Percentiles rank a stretch among this genome's conserved stretches.
Evolutionary conservation across 208 protist species (phyloP).

Genomic region (Leptomonas seymouri): DNA sequence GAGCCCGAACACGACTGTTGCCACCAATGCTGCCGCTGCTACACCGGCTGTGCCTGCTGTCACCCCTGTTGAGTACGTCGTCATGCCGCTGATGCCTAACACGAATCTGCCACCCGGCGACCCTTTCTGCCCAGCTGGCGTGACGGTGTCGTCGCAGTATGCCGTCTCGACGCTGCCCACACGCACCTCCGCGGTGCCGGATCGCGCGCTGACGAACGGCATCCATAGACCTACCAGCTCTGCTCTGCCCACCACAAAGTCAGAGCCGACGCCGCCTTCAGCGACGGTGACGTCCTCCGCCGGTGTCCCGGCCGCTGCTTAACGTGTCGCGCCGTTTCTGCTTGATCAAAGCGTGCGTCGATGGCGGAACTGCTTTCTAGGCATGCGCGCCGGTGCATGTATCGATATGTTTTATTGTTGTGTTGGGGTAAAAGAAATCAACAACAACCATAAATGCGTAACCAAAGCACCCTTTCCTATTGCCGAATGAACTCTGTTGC

Average conservation of each 20-base stretch:
- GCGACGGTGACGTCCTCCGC: not conserved
- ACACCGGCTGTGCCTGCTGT: not conserved
- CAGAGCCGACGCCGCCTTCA: not conserved
- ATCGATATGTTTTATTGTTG: no score
- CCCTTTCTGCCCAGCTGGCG: constrained; percentile 67
- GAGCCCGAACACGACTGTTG: constrained; percentile 1
- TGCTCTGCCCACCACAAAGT: not conserved
- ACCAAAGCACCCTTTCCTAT: no score
- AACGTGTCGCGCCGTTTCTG: constrained; percentile 1
- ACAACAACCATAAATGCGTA: no score
- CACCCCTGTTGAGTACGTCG: constrained; percentile 34
- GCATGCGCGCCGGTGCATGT: not conserved
- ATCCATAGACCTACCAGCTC: constrained; percentile 4
- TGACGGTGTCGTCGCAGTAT: constrained; percentile 50
- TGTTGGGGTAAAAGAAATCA: no score
- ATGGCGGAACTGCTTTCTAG: constrained; percentile 1
- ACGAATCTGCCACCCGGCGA: constrained; percentile 47
- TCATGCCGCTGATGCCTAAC: constrained; percentile 53
- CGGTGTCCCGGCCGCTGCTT: not conserved
- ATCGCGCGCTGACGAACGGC: constrained; percentile 12
- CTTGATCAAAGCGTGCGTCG: not conserved
- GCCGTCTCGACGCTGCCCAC: constrained; percentile 1
- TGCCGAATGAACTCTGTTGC: no score
- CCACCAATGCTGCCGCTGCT: not conserved
- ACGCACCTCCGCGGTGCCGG: constrained; percentile 10